phyloP scores from a whole-genome alignment of 148 eudicot species.

The Heliosperma pusillum region DNA sequence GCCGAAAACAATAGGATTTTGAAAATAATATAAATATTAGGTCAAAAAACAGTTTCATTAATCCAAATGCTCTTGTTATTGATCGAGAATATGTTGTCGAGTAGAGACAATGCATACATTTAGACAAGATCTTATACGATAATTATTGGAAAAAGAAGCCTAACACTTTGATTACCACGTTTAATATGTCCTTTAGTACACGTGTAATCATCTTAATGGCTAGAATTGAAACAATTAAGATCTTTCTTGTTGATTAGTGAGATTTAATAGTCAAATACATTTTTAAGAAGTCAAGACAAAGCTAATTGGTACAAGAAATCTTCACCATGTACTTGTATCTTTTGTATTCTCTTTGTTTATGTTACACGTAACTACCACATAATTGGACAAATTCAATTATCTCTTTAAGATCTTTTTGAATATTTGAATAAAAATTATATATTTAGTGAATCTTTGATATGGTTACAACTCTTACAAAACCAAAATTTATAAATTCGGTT shows the following conservation, averaged over 20 bases:
- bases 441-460: too few species aligned
- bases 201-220: constrained; percentile 12
- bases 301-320: constrained; percentile 8
- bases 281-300: constrained; percentile 6
- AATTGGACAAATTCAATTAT: too few species aligned
- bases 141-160: constrained; percentile 31
- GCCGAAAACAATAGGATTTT: constrained; percentile 21
- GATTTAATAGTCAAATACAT: constrained; percentile 7
- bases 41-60: constrained; percentile 1
- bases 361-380: too few species aligned
- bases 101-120: constrained; percentile 11
- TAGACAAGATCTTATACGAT: constrained; percentile 22
- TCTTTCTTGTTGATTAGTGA: constrained; percentile 12
- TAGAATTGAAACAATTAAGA: constrained; percentile 13
- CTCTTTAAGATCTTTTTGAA: too few species aligned
- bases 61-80: constrained; percentile 24
- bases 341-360: background rate
- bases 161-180: constrained; percentile 3
- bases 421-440: too few species aligned
- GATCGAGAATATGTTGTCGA: constrained; percentile 19
- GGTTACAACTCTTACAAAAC: too few species aligned
- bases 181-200: constrained; percentile 9
- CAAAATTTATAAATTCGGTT: too few species aligned
- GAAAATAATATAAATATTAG: background rate
- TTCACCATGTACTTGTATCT: background rate